These are phyloP conservation scores for Phialocephala subalpina DNA, from an alignment of 2,329 filamentous ascomycete genomes.

Conservation along the genomic window DNA sequence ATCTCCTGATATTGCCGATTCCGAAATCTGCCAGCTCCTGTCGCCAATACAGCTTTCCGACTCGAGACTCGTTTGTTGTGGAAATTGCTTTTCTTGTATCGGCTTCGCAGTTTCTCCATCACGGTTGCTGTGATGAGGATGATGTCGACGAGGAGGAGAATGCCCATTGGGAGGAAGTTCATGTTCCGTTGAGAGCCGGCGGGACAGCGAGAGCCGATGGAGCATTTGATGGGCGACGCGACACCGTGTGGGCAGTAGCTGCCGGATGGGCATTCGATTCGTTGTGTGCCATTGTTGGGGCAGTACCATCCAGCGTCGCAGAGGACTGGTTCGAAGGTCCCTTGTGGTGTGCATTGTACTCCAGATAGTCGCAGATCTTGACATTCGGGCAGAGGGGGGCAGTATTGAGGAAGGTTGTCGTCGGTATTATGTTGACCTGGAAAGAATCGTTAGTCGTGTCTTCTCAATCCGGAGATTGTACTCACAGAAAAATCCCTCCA, in stretches of 20 bases:
- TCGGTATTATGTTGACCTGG: slow-evolving; percentile 36
- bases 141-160: slow-evolving; percentile 54
- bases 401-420: slow-evolving; percentile 36
- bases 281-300: slow-evolving; percentile 50
- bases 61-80: neutral
- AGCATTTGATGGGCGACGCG: slow-evolving; percentile 55
- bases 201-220: slow-evolving; percentile 54
- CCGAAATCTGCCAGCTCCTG: slow-evolving; percentile 17
- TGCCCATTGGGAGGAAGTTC: slow-evolving; percentile 51
- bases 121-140: slow-evolving; percentile 49
- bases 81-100: slow-evolving; percentile 42
- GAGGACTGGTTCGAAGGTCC: slow-evolving; percentile 56
- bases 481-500: slow-evolving; percentile 31
- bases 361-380: slow-evolving; percentile 29
- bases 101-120: slow-evolving; percentile 46
- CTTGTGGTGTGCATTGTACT: slow-evolving; percentile 16
- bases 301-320: slow-evolving; percentile 60
- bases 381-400: slow-evolving; percentile 35
- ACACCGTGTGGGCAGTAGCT: slow-evolving; percentile 61
- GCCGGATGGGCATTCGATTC: slow-evolving; percentile 54
- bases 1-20: slow-evolving; percentile 29
- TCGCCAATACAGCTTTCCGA: slow-evolving; percentile 10
- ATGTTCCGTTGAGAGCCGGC: slow-evolving; percentile 52
- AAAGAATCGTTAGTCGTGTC: neutral
- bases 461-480: neutral